phyloP scores from a whole-genome alignment of 768 basidiomycete species.

The Hypsizygus marmoreus region DNA sequence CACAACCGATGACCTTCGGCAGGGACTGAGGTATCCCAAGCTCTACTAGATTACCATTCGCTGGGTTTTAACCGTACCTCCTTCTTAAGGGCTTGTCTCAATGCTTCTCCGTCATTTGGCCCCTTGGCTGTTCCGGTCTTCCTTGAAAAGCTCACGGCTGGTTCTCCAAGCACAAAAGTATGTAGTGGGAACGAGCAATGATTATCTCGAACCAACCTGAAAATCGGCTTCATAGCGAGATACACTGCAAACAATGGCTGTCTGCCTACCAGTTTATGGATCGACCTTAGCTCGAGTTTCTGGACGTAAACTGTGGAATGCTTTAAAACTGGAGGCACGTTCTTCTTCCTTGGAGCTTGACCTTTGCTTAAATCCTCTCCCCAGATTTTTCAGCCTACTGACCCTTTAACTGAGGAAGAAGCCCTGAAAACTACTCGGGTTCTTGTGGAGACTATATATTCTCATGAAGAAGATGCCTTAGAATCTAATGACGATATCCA shows the following conservation, averaged over 20 bases:
- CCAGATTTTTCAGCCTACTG: constrained; percentile 93
- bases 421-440: constrained; percentile 72
- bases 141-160: constrained; percentile 86
- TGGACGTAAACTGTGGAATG: constrained; percentile 85
- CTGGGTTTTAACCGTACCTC: not conserved
- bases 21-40: constrained; percentile 66
- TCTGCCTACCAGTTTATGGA: constrained; percentile 87
- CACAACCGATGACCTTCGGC: constrained; percentile 81
- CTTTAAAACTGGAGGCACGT: constrained; percentile 83
- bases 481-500: constrained; percentile 44
- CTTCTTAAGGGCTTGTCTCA: constrained; percentile 62
- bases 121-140: constrained; percentile 84
- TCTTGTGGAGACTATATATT: constrained; percentile 76
- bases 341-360: not conserved
- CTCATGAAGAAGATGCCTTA: constrained; percentile 39
- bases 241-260: constrained; percentile 74
- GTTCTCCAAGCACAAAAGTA: constrained; percentile 84
- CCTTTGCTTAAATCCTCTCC: not conserved
- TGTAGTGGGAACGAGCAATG: too few species aligned
- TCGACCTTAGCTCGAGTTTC: constrained; percentile 54
- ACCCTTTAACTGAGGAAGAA: constrained; percentile 68
- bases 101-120: constrained; percentile 81
- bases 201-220: constrained; percentile 4
- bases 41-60: not conserved
- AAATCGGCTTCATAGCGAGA: constrained; percentile 61